phyloP scores from a whole-genome alignment of 2,329 filamentous ascomycete species.

The Thermochaetoides dissita region DNA sequence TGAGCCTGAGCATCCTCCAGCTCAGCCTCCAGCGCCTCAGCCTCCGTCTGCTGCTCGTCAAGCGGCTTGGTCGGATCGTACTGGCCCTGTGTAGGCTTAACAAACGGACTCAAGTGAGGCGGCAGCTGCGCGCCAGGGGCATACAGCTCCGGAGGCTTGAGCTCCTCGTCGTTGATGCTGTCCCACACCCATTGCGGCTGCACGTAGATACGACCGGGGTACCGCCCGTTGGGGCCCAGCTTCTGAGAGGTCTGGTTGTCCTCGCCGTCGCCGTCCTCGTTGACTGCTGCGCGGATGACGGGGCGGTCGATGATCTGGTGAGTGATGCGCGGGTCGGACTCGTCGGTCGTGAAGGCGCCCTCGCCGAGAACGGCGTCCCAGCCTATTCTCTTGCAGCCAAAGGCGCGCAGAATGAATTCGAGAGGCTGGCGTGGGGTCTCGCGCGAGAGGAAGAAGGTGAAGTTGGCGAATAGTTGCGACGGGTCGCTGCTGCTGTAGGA shows the following conservation, averaged over 20 bases:
- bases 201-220: slow-evolving; percentile 84
- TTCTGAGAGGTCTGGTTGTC: slow-evolving; percentile 50
- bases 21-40: slow-evolving; percentile 61
- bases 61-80: slow-evolving; percentile 84
- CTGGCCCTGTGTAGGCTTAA: slow-evolving; percentile 69
- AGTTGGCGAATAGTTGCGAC: slow-evolving; percentile 68
- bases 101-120: slow-evolving; percentile 91
- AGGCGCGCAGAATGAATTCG: slow-evolving; percentile 84
- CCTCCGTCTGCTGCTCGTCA: slow-evolving; percentile 77
- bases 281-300: slow-evolving; percentile 46
- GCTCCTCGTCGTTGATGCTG: slow-evolving; percentile 78
- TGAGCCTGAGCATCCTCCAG: slow-evolving; percentile 38
- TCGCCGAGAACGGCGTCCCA: slow-evolving; percentile 88
- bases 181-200: slow-evolving; percentile 99
- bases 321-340: slow-evolving; percentile 77
- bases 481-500: slow-evolving; percentile 49
- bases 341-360: slow-evolving; percentile 81
- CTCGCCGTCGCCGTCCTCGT: slow-evolving; percentile 34
- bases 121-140: slow-evolving; percentile 80
- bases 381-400: slow-evolving; percentile 89
- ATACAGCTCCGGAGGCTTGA: slow-evolving; percentile 77
- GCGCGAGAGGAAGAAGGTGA: slow-evolving; percentile 83
- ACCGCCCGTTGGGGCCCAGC: slow-evolving; percentile 50
- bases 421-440: slow-evolving; percentile 83
- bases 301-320: slow-evolving; percentile 94